Base-by-base conservation (phyloP, 495 filamentous ascomycete genomes). In the Margaritispora aquatica region DNA sequence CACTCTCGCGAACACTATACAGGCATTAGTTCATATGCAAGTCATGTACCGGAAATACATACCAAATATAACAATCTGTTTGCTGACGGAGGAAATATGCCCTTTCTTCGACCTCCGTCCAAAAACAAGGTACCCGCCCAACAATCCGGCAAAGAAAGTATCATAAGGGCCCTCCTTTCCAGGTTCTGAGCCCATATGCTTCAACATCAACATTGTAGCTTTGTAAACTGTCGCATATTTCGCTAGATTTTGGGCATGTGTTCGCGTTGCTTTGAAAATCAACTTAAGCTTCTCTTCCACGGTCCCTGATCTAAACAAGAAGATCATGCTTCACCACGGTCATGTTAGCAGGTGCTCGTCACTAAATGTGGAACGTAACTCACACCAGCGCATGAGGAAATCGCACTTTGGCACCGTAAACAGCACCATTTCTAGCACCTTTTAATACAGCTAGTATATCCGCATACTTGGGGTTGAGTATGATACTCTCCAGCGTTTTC, bases 351-450 rank as follows among this genome's bases (percentile, higher is more conserved):
- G 88, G 71, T 36, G 84, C 85, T 72, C 46, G 21, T 17, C 46
- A 88, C 84, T 61, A 84, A 85, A n/a, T 1, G 19, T 22, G n/a
- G 21, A 57, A 19, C 9, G 7, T 21, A 26, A 51, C 22, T 60
- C 83, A 92, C 87, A 98, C 94, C 59, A 98, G 82, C 54, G 94
- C 94, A 76, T 98, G 94, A 66, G 94, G 94, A 78, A 97, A 97
- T 63, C 94, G 92, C 71, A 99, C 90, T 83, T 97, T 99, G 65
- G 92, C 85, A 26, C 94, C 94, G 75, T 97, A 99, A 59, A 97
- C 90, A 62, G 91, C 84, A 71, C 94, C 94, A 87, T 97, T 99
- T 72, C 94, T 92, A 51, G 92, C 84, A 61, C 81, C 89, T 77
- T 99, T 99, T 67, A 93, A 59, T 63, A 99, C 77, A 24, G 88